phyloP scores from a whole-genome alignment of 2,329 filamentous ascomycete genomes.

The Helicocarpus griseus region DNA sequence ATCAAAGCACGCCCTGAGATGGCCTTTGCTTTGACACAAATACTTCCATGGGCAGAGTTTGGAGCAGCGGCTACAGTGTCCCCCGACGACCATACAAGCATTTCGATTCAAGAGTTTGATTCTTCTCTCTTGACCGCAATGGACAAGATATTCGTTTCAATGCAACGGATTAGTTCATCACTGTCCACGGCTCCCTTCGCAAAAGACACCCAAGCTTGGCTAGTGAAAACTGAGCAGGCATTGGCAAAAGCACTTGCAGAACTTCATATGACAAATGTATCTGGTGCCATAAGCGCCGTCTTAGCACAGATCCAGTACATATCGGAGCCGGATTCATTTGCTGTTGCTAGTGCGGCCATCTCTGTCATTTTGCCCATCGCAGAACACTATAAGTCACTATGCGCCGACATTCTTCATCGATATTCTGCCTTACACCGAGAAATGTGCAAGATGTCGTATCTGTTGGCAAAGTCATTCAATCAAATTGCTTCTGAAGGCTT shows the following conservation, averaged over 20 bases:
- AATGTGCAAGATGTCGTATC: slow-evolving; percentile 63
- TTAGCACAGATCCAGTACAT: slow-evolving; percentile 39
- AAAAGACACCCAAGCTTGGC: slow-evolving; percentile 54
- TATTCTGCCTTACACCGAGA: slow-evolving; percentile 58
- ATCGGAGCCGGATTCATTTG: slow-evolving; percentile 33
- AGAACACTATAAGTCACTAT: slow-evolving; percentile 59
- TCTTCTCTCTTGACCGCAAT: slow-evolving; percentile 53
- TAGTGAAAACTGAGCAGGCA: slow-evolving; percentile 47
- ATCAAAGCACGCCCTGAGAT: slow-evolving; percentile 47
- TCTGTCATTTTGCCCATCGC: slow-evolving; percentile 60
- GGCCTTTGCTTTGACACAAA: slow-evolving; percentile 55
- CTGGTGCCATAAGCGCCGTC: slow-evolving; percentile 33
- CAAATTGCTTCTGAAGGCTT: slow-evolving; percentile 79
- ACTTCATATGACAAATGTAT: slow-evolving; percentile 51
- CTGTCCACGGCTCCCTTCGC: slow-evolving; percentile 47
- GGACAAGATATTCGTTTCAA: slow-evolving; percentile 66
- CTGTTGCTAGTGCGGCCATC: slow-evolving; percentile 48
- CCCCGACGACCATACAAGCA: slow-evolving; percentile 4
- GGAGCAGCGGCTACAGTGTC: slow-evolving; percentile 15
- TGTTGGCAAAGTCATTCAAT: slow-evolving; percentile 66
- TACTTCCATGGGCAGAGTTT: slow-evolving; percentile 53
- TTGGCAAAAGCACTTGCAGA: slow-evolving; percentile 47
- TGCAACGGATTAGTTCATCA: slow-evolving; percentile 60
- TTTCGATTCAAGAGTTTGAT: slow-evolving; percentile 42
- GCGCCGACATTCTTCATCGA: slow-evolving; percentile 47